phyloP scores from a whole-genome alignment of 1,284 basidiomycete genomes.

The Puccinia coronata region DNA sequence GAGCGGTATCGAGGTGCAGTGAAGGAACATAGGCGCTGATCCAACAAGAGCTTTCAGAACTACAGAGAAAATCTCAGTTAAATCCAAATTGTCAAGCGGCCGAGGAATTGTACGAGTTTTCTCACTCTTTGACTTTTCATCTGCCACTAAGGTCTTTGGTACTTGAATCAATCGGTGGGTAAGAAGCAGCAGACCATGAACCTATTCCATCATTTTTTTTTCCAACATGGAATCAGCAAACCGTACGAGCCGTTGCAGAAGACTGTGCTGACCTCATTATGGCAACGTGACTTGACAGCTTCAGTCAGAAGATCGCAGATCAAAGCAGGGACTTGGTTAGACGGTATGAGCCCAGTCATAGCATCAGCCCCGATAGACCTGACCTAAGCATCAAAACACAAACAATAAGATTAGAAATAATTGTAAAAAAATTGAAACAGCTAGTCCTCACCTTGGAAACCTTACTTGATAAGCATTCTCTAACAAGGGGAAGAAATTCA shows the following conservation, averaged over 20 bases:
- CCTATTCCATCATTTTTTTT: slow-evolving; percentile 1
- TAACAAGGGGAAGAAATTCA: slow-evolving; percentile 27
- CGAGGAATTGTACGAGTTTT: not conserved
- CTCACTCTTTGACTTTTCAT: slow-evolving; percentile 28
- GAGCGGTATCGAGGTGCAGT: not conserved
- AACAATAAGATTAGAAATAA: not conserved
- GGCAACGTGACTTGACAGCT: not conserved
- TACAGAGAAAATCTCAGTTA: not conserved
- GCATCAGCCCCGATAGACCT: slow-evolving; percentile 49
- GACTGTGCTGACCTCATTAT: slow-evolving; percentile 8
- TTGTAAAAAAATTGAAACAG: not conserved
- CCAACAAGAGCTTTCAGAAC: not conserved
- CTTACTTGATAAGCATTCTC: slow-evolving; percentile 29
- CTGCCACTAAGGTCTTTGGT: not conserved
- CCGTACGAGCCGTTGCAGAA: not conserved
- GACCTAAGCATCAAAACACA: slow-evolving; percentile 16
- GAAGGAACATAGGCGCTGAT: not conserved
- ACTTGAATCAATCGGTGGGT: slow-evolving; percentile 28
- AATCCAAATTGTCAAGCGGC: not conserved
- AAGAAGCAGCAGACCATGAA: slow-evolving; percentile 36
- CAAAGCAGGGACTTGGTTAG: slow-evolving; percentile 2
- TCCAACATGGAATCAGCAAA: not conserved
- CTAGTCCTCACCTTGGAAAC: slow-evolving; percentile 32
- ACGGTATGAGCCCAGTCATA: slow-evolving; percentile 36
- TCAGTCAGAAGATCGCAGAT: slow-evolving; percentile 22